phyloP scores from a whole-genome alignment of 1,284 basidiomycete species.

The Austroboletus niveus region DNA sequence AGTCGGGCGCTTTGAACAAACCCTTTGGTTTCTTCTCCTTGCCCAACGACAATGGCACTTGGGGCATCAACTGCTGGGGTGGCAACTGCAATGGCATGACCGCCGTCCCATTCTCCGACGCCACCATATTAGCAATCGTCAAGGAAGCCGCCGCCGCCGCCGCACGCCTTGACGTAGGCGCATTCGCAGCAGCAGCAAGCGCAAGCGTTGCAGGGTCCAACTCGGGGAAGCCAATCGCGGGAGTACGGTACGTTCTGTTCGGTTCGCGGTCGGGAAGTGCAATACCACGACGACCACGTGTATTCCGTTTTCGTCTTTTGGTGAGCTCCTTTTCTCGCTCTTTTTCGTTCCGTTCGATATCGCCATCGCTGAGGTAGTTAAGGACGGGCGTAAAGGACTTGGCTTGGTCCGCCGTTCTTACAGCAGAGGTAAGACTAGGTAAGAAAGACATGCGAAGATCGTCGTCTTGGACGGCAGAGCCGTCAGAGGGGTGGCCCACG shows the following conservation, averaged over 20 bases:
- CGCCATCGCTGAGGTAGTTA: constrained; percentile 85
- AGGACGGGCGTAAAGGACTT: constrained; percentile 85
- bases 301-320: constrained; percentile 83
- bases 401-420: constrained; percentile 75
- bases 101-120: constrained; percentile 71
- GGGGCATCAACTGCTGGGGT: constrained; percentile 37
- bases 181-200: constrained; percentile 57
- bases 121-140: constrained; percentile 82
- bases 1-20: constrained; percentile 67
- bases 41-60: constrained; percentile 34
- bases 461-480: constrained; percentile 81
- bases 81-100: constrained; percentile 54
- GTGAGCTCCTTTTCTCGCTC: constrained; percentile 91
- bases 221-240: constrained; percentile 81
- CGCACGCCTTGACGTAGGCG: constrained; percentile 71
- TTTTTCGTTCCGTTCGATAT: constrained; percentile 86
- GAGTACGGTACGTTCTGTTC: constrained; percentile 87
- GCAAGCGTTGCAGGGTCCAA: constrained; percentile 68
- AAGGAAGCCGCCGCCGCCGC: constrained; percentile 82
- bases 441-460: constrained; percentile 91
- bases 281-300: constrained; percentile 86
- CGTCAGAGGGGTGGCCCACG: constrained; percentile 84
- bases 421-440: constrained; percentile 68
- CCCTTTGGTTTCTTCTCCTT: constrained; percentile 73
- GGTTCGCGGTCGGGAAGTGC: constrained; percentile 92